Percentiles rank a stretch among this genome's conserved stretches.
phyloP scores from a whole-genome alignment of 352 stramenopile species.

The Pythium aristosporum region DNA sequence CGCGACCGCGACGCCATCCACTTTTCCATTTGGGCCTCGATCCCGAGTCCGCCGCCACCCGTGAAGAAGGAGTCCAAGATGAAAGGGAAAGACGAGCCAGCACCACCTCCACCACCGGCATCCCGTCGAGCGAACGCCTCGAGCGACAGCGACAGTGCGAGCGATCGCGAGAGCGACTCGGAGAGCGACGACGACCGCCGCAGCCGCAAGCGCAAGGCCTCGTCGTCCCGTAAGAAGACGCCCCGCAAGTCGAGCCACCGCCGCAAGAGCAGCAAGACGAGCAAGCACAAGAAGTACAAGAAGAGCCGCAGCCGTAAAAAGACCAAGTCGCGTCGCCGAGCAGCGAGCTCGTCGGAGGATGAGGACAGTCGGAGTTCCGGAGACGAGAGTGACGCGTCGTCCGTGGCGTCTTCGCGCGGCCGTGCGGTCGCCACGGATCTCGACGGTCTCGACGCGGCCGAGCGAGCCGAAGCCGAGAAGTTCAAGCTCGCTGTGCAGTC shows the following conservation, averaged over 20 bases:
- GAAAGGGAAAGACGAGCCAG: slow-evolving; percentile 29
- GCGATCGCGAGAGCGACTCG: slow-evolving; percentile 23
- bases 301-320: slow-evolving; percentile 22
- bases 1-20: slow-evolving; percentile 50
- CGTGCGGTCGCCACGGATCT: slow-evolving; percentile 10
- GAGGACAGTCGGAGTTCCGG: slow-evolving; percentile 15
- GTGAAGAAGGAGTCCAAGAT: slow-evolving; percentile 49
- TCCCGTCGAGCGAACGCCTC: neutral
- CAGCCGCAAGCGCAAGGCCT: slow-evolving; percentile 32
- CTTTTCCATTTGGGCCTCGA: slow-evolving; percentile 75
- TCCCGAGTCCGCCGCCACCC: slow-evolving; percentile 63
- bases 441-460: slow-evolving; percentile 48
- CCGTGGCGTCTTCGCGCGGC: neutral
- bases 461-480: slow-evolving; percentile 75
- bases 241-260: slow-evolving; percentile 9
- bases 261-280: slow-evolving; percentile 33
- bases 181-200: slow-evolving; percentile 21
- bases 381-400: slow-evolving; percentile 10
- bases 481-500: slow-evolving; percentile 90
- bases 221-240: slow-evolving; percentile 36
- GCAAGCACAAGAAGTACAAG: slow-evolving; percentile 24
- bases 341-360: slow-evolving; percentile 20
- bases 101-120: too few species aligned
- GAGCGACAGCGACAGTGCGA: slow-evolving; percentile 29
- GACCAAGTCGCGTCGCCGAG: slow-evolving; percentile 3